Base-by-base conservation (phyloP, 169 alveolate genomes). In the Plasmodium blacklocki region DNA sequence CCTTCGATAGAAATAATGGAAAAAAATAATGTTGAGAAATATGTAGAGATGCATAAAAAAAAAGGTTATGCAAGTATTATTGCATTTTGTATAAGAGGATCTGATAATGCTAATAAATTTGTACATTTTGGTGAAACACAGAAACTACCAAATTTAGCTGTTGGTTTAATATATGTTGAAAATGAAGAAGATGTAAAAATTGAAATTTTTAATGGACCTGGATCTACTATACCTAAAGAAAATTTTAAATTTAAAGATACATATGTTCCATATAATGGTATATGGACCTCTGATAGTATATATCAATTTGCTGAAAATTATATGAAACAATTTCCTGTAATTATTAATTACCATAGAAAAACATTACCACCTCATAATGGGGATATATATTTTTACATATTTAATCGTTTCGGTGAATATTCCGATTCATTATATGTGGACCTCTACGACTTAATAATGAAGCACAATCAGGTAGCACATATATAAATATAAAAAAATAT, bases 51-150 rank as follows among this genome's bases (percentile, higher is more conserved):
- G 64, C 83, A 83, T 12, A 67, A 83, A 49, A 83, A 83, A 60
- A 83, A 70, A 70, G 91, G 91, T 5, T 83, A 68, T 83, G 91
- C 91, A 4, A 59, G 86, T 70, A 83, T 83, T 70, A 83, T 83
- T 43, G 91, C 91, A 56, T 83, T 45, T 83, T 52, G 74, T 83
- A 26, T 49, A 39, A 68, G 71, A 43, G 43, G 45, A 39, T 83
- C 91, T 56, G 85, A 83, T 18, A 43, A 83, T 70, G 45, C 50
- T 26, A 50, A 71, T 83, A 83, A 83, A 70, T 83, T 83, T 68
- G 39, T 83, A 9, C 91, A 83, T 70, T 83, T 83, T 70, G 91
- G 91, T 2, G 91, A 83, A 70, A 83, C 86, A 54, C 73, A 83
- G 15, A 68, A 70, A 58, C n/a, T 83, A 3, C 68, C 85, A 11